A percentile compares a stretch with the other conserved stretches of the same genome.
Evolutionary conservation across 2,329 filamentous ascomycete species (phyloP).

Genomic region (Nigrospora osmanthi): DNA sequence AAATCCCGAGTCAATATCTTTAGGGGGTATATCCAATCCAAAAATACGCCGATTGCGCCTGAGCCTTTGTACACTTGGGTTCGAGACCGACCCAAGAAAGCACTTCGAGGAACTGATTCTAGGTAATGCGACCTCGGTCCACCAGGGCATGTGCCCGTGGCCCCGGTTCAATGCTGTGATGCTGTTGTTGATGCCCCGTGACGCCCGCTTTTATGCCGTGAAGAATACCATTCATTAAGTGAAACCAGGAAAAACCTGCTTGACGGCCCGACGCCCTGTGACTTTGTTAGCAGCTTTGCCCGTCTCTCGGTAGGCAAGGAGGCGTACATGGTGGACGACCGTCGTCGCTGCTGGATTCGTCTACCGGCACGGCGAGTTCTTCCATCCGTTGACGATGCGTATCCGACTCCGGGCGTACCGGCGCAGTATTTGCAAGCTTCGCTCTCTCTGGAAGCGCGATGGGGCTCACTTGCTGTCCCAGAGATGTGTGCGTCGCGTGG

Average conservation of each 20-base stretch:
- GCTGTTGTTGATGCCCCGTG: too few species aligned
- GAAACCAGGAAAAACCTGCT: slow-evolving; percentile 1
- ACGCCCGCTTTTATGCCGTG: too few species aligned
- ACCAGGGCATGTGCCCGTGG: too few species aligned
- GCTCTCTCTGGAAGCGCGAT: slow-evolving; percentile 14
- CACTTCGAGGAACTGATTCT: too few species aligned
- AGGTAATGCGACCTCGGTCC: too few species aligned
- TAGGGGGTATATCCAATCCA: slow-evolving; percentile 2
- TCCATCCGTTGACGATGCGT: slow-evolving; percentile 14
- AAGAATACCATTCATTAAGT: not conserved
- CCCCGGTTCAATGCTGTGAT: too few species aligned
- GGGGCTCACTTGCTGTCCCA: slow-evolving; percentile 8
- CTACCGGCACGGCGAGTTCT: slow-evolving; percentile 17
- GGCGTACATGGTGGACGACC: slow-evolving; percentile 6
- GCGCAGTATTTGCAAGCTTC: slow-evolving; percentile 2
- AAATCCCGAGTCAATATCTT: not conserved
- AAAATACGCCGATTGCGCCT: not conserved
- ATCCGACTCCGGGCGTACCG: slow-evolving; percentile 7
- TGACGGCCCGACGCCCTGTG: not conserved
- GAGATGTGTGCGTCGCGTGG: slow-evolving; percentile 6
- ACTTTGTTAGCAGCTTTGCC: not conserved
- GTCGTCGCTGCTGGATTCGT: slow-evolving; percentile 22
- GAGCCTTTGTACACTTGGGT: too few species aligned
- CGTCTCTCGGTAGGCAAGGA: not conserved
- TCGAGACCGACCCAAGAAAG: too few species aligned